phyloP scores from a whole-genome alignment of 163 green algal species.

The Picocystis sp. region DNA sequence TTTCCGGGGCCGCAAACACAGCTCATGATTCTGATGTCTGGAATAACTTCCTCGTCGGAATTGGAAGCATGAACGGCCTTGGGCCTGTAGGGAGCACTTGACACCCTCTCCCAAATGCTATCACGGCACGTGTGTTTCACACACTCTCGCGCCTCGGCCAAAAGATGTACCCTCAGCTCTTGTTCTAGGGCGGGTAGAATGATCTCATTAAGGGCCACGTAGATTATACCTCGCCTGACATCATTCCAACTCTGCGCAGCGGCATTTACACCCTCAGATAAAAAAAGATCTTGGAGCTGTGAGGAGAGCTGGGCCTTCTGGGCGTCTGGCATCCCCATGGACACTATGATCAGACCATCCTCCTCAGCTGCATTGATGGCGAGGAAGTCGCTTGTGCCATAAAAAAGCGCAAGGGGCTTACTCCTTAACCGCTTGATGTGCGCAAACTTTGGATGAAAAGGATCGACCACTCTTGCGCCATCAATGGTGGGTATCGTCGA shows the following conservation, averaged over 20 bases:
- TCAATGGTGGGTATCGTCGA: slow-evolving; percentile 31
- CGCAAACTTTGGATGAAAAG: slow-evolving; percentile 46
- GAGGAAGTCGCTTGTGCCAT: slow-evolving; percentile 38
- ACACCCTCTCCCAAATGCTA: slow-evolving; percentile 36
- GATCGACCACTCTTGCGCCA: slow-evolving; percentile 36
- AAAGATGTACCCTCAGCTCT: slow-evolving; percentile 22
- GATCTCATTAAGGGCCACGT: slow-evolving; percentile 25
- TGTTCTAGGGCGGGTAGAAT: slow-evolving; percentile 36
- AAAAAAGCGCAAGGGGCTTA: slow-evolving; percentile 44
- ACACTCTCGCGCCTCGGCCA: slow-evolving; percentile 11
- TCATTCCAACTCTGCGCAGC: slow-evolving; percentile 49
- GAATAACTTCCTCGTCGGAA: slow-evolving; percentile 22
- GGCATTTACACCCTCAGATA: slow-evolving; percentile 20
- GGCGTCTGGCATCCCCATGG: slow-evolving; percentile 10
- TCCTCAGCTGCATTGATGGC: slow-evolving; percentile 33
- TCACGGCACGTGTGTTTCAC: slow-evolving; percentile 12
- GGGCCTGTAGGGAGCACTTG: slow-evolving; percentile 18
- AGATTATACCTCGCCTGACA: slow-evolving; percentile 33
- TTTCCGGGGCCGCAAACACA: slow-evolving; percentile 22
- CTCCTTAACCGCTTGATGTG: slow-evolving; percentile 38
- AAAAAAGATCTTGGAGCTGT: slow-evolving; percentile 10
- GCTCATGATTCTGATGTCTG: slow-evolving; percentile 28
- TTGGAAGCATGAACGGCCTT: neutral
- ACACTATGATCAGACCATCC: slow-evolving; percentile 41
- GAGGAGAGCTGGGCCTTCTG: too few relatives aligned